Conservation (phyloP, 192 early-diverging fungal species). For the Backusella tuberculispora region DNA sequence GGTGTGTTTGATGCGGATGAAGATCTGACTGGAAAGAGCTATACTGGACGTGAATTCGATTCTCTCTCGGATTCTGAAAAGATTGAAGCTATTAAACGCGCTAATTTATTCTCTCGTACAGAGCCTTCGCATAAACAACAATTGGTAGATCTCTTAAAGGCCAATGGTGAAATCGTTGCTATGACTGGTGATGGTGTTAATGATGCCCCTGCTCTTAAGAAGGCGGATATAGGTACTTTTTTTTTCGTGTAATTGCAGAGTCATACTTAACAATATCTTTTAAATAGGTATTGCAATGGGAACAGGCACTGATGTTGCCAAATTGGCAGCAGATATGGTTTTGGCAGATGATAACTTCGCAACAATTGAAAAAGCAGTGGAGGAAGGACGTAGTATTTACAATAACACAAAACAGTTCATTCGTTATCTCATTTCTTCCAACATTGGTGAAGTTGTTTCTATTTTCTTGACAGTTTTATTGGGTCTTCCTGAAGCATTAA, state of each 20-base stretch:
- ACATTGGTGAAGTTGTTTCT: constrained; percentile 98
- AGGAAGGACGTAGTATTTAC: constrained; percentile 97
- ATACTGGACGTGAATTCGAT: constrained; percentile 97
- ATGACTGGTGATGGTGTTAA: constrained; percentile 99
- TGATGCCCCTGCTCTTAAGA: constrained; percentile 96
- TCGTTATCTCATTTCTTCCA: constrained; percentile 96
- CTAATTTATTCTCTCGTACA: constrained; percentile 90
- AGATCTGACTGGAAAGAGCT: constrained; percentile 66
- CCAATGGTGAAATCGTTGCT: constrained; percentile 81
- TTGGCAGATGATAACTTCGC: constrained; percentile 98
- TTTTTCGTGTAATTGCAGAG: too few species aligned
- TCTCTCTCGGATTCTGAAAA: constrained; percentile 77
- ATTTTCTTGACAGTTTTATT: constrained; percentile 97
- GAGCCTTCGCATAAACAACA: constrained; percentile 96
- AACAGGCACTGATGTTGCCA: constrained; percentile 96
- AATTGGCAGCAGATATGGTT: constrained; percentile 98
- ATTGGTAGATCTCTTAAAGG: constrained; percentile 91
- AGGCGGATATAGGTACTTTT: constrained; percentile 99
- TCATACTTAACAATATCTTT: too few species aligned
- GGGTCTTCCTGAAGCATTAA: constrained; percentile 96
- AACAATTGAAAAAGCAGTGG: constrained; percentile 95
- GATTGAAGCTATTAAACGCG: constrained; percentile 67
- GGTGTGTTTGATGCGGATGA: constrained; percentile 83
- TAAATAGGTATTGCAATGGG: constrained; percentile 94
- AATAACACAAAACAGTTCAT: constrained; percentile 99